Evolutionary conservation across 768 basidiomycete genomes (phyloP).

Genomic region (Kwoniella mangroviensis): DNA sequence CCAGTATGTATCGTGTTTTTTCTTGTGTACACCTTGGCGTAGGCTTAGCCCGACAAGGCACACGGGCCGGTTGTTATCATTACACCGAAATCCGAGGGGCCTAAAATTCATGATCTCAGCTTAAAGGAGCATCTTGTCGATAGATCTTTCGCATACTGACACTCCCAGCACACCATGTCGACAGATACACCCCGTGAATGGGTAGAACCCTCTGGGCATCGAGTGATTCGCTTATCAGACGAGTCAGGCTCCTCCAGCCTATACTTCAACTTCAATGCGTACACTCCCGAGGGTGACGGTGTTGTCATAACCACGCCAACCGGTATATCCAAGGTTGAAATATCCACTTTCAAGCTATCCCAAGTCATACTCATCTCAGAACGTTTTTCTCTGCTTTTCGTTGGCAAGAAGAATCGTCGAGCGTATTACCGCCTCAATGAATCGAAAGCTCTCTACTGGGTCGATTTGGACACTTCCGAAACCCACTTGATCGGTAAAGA

Average conservation of each 20-base stretch:
- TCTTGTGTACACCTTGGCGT: neutral
- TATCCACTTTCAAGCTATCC: slow-evolving; percentile 9
- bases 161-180: neutral
- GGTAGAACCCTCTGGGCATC: slow-evolving; percentile 20
- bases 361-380: slow-evolving; percentile 19
- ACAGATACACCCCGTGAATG: slow-evolving; percentile 10
- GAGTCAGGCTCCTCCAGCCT: slow-evolving; percentile 6
- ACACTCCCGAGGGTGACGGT: slow-evolving; percentile 29
- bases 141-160: no score
- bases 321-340: slow-evolving; percentile 24
- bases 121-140: neutral
- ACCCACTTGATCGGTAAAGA: slow-evolving; percentile 15
- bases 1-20: neutral
- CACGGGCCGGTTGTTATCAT: neutral
- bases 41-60: neutral
- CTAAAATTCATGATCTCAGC: neutral
- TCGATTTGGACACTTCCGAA: slow-evolving; percentile 24
- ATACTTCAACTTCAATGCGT: slow-evolving; percentile 37
- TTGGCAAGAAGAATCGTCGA: slow-evolving; percentile 12
- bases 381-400: slow-evolving; percentile 29
- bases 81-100: neutral
- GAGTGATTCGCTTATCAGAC: slow-evolving; percentile 16
- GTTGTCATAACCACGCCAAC: slow-evolving; percentile 25
- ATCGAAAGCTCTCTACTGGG: slow-evolving; percentile 23
- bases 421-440: slow-evolving; percentile 26